A percentile compares a stretch with the other conserved stretches of the same genome.
Conservation (phyloP, 768 basidiomycete genomes). For the Trametes meyenii region DNA sequence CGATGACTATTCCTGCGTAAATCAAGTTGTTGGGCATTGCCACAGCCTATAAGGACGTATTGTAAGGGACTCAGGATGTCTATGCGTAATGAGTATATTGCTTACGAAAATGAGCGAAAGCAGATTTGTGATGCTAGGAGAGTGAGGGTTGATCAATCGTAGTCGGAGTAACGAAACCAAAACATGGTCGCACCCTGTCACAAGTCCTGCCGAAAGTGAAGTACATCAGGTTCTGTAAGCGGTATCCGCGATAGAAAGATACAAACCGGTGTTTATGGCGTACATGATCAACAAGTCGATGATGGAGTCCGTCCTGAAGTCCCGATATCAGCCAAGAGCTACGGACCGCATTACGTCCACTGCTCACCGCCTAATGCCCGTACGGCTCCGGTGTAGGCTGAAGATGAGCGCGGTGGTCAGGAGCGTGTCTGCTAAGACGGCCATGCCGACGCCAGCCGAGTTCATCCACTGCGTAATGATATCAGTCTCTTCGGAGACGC, state of each 20-base stretch:
- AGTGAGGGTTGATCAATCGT: too few relatives aligned
- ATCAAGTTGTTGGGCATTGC: conserved; percentile 20
- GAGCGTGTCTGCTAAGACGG: conserved; percentile 11
- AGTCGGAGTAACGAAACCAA: too few relatives aligned
- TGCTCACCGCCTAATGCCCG: conserved; percentile 8
- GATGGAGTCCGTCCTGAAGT: conserved; percentile 8
- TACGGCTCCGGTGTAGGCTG: conserved; percentile 8
- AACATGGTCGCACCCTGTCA: conserved; percentile 3
- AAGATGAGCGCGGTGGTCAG: conserved; percentile 7
- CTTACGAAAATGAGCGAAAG: conserved; percentile 12
- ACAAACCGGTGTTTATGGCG: conserved; percentile 15
- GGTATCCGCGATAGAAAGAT: not conserved
- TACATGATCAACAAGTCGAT: conserved; percentile 18
- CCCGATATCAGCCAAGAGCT: not conserved
- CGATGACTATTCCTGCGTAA: conserved; percentile 13
- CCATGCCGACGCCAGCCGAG: conserved; percentile 14
- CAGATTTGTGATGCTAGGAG: conserved; percentile 3
- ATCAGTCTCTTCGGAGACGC: not conserved
- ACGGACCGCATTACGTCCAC: too few relatives aligned
- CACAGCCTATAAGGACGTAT: not conserved
- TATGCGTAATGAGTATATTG: not conserved
- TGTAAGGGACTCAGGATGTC: not conserved
- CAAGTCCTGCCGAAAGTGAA: not conserved
- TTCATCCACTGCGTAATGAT: conserved; percentile 11
- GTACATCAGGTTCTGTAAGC: not conserved